Evolutionary conservation across 2,329 filamentous ascomycete species (phyloP).

Genomic region (Aspergillus phoenicis): DNA sequence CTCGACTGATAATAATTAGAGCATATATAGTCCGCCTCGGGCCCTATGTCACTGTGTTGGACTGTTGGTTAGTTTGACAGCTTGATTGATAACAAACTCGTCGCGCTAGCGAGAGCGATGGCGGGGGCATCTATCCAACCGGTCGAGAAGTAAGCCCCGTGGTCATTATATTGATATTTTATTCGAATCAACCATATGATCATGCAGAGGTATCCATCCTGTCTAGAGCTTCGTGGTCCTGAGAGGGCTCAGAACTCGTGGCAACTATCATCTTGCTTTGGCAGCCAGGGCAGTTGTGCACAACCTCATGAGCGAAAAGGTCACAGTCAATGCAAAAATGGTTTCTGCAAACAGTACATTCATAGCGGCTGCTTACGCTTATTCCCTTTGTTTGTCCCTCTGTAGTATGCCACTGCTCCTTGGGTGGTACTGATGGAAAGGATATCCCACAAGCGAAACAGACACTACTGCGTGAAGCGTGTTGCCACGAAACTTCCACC

Average conservation of each 20-base stretch:
- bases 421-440: conserved; percentile 63
- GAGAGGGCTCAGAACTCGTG: conserved; percentile 3
- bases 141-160: neutral
- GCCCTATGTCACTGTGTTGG: neutral
- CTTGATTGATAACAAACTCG: neutral
- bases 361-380: conserved; percentile 85
- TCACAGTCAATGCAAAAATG: conserved; percentile 99
- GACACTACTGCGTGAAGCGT: conserved; percentile 62
- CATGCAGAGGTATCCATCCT: conserved; percentile 36
- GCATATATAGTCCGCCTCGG: neutral
- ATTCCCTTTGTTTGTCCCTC: conserved; percentile 61
- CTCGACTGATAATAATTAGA: neutral
- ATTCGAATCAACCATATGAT: neutral
- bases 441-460: conserved; percentile 77
- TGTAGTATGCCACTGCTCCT: conserved; percentile 37
- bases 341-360: conserved; percentile 79
- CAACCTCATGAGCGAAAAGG: conserved; percentile 87
- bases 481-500: conserved; percentile 82
- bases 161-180: neutral
- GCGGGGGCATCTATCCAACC: neutral
- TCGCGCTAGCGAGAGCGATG: neutral
- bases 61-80: neutral
- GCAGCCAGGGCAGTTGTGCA: conserved; percentile 96
- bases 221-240: conserved; percentile 32
- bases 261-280: conserved; percentile 48